A percentile compares a stretch with the other conserved stretches of the same genome.
Evolutionary conservation across 163 green algal genomes (phyloP).

Genomic region (Chlamydomonas reinhardtii): DNA sequence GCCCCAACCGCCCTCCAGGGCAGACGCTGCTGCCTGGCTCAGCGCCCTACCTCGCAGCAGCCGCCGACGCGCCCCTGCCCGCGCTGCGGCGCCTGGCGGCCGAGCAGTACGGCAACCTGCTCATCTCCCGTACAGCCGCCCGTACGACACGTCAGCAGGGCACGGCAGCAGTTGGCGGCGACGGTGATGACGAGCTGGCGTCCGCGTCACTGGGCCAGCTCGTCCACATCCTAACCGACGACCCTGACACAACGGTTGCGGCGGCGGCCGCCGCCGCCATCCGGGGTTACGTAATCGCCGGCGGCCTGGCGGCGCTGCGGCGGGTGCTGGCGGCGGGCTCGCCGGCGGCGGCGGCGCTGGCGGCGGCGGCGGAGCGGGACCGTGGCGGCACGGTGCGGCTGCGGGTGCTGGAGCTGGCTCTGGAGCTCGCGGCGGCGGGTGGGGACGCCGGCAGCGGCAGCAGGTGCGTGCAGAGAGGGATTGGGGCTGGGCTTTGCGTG

Average conservation of each 20-base stretch:
- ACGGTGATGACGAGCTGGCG: not conserved
- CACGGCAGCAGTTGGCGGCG: not conserved
- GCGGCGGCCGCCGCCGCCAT: slow-evolving; percentile 4
- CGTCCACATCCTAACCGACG: slow-evolving; percentile 14
- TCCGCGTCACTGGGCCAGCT: not conserved
- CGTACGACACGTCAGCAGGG: not conserved
- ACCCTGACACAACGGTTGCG: not conserved
- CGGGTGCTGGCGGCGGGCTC: not conserved
- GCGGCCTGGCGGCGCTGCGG: slow-evolving; percentile 1
- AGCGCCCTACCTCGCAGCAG: slow-evolving; percentile 28
- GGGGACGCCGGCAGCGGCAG: not conserved
- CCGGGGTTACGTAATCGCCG: not conserved
- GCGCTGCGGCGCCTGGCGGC: slow-evolving; percentile 22
- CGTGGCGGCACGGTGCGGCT: slow-evolving; percentile 19
- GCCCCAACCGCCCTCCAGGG: not conserved
- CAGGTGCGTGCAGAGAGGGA: not conserved
- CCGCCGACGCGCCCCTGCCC: not conserved
- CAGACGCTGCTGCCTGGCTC: not conserved
- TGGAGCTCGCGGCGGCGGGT: slow-evolving; percentile 14
- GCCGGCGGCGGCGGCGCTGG: slow-evolving; percentile 9
- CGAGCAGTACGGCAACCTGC: slow-evolving; percentile 39
- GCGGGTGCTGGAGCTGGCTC: slow-evolving; percentile 17
- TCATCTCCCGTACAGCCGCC: not conserved
- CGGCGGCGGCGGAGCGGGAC: not conserved
- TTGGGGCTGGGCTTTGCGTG: too few species aligned